These are phyloP conservation scores for Phlebiopsis flavidoalba DNA, from an alignment of 768 basidiomycete species.

Conservation along the genomic window DNA sequence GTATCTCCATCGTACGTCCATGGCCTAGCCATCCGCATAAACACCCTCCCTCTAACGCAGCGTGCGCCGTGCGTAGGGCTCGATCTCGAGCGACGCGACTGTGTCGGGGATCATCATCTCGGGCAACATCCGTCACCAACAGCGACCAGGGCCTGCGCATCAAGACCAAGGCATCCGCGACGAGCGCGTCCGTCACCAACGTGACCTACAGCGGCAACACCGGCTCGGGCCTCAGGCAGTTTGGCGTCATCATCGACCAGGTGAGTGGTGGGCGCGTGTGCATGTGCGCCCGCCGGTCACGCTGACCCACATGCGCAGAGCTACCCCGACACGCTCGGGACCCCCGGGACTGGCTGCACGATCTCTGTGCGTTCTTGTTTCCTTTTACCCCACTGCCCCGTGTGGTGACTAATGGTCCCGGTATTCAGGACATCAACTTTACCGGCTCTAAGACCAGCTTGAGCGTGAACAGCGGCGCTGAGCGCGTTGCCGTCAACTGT, in stretches of 20 bases:
- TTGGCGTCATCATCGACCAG: conserved; percentile 60
- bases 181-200: conserved; percentile 41
- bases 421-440: conserved; percentile 48
- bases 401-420: background rate
- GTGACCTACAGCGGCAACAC: conserved; percentile 52
- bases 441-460: conserved; percentile 35
- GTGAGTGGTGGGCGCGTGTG: conserved; percentile 19
- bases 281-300: background rate
- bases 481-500: conserved; percentile 51
- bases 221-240: conserved; percentile 40
- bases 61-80: conserved; percentile 36
- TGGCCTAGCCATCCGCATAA: background rate
- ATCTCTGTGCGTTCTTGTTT: conserved; percentile 43
- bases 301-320: conserved; percentile 31
- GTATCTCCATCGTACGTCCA: conserved; percentile 46
- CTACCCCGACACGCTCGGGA: conserved; percentile 48
- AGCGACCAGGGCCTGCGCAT: conserved; percentile 57
- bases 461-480: conserved; percentile 35
- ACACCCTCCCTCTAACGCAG: background rate
- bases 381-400: background rate
- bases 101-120: conserved; percentile 45
- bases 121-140: conserved; percentile 50
- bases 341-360: conserved; percentile 51
- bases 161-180: conserved; percentile 46
- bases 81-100: conserved; percentile 40